Evolutionary conservation across 306 rosid species (phyloP).

Genomic region (Delonix regia): DNA sequence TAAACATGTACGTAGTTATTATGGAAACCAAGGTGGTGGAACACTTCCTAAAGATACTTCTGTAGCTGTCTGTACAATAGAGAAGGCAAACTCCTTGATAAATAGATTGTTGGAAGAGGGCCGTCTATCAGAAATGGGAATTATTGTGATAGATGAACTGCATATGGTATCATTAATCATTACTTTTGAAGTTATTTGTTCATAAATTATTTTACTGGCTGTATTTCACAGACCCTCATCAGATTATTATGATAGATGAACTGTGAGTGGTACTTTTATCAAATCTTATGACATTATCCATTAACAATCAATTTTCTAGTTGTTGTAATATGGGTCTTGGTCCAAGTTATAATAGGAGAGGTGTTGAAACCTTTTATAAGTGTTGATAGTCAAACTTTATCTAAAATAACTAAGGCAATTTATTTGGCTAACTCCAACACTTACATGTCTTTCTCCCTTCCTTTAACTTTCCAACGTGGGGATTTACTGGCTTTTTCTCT

Average conservation of each 20-base stretch:
- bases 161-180: conserved; percentile 73
- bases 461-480: too few species aligned
- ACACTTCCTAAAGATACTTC: conserved; percentile 95
- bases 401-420: too few species aligned
- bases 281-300: background rate
- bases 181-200: conserved; percentile 27
- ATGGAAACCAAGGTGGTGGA: conserved; percentile 96
- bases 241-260: conserved; percentile 33
- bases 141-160: conserved; percentile 93
- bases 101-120: conserved; percentile 94
- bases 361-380: too few species aligned
- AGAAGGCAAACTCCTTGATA: conserved; percentile 90
- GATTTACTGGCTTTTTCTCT: too few species aligned
- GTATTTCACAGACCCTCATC: background rate
- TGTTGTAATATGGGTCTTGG: too few species aligned
- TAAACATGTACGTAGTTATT: conserved; percentile 93
- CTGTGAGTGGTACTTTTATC: conserved; percentile 1
- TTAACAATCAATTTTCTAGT: background rate
- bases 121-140: conserved; percentile 93
- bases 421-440: too few species aligned
- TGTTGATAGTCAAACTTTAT: too few species aligned
- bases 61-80: conserved; percentile 96
- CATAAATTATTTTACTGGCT: conserved; percentile 28
- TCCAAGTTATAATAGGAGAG: too few species aligned
- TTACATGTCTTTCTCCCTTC: too few species aligned